Percentiles rank a stretch among this genome's conserved stretches.
phyloP scores from a whole-genome alignment of 306 rosid species.

The Gastrolobium villosum region DNA sequence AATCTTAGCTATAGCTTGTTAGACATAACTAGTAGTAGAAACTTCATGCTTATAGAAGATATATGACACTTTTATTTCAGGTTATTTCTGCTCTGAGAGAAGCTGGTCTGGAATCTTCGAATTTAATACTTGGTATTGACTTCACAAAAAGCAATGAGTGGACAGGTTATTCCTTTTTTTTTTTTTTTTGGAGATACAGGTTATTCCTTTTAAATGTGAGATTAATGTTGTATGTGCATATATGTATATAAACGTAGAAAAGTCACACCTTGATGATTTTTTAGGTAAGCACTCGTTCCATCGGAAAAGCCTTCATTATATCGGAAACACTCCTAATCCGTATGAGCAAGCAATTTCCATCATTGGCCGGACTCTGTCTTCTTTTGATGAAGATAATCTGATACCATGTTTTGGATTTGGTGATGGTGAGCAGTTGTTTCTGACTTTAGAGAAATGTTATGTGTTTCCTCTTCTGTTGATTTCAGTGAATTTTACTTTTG shows the following conservation, averaged over 20 bases:
- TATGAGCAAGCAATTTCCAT: constrained; percentile 97
- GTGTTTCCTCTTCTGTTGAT: constrained; percentile 43
- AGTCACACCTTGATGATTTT: constrained; percentile 50
- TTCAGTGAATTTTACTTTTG: constrained; percentile 45
- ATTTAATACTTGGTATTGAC: constrained; percentile 90
- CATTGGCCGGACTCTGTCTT: constrained; percentile 82
- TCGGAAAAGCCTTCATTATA: constrained; percentile 86
- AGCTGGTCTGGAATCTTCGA: constrained; percentile 96
- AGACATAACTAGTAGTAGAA: background rate
- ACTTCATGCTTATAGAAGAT: constrained; percentile 8
- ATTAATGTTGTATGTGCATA: constrained; percentile 2
- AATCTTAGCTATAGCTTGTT: background rate
- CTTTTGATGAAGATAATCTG: constrained; percentile 94
- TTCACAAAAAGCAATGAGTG: constrained; percentile 99
- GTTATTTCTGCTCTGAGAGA: constrained; percentile 91
- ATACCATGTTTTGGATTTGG: constrained; percentile 99
- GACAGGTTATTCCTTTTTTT: constrained; percentile 79
- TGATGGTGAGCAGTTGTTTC: constrained; percentile 70
- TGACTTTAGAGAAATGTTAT: constrained; percentile 21
- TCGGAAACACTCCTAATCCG: constrained; percentile 81
- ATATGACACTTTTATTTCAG: constrained; percentile 58
- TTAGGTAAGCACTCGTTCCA: constrained; percentile 78
- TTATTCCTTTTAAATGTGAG: constrained; percentile 45
- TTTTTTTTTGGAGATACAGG: too few species aligned
- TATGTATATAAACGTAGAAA: constrained; percentile 18